Base-by-base conservation (phyloP, 768 basidiomycete species). In the Omphalotus guepiniiformis region DNA sequence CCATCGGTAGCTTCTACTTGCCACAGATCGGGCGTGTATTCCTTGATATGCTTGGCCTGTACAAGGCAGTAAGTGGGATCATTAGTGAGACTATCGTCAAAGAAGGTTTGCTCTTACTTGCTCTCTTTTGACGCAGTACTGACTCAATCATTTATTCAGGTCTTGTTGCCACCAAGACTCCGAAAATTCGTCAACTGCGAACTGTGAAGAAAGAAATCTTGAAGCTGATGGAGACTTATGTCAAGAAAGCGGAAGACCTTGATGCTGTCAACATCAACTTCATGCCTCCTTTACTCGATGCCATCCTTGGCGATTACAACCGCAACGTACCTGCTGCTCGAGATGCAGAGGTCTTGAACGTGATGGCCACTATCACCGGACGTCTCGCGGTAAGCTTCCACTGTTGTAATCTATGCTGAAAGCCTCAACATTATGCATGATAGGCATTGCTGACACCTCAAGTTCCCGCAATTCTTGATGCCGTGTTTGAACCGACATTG, bases 141-240 rank as follows among this genome's bases (percentile, higher is more conserved):
- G 51, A 51, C 42, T 49, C 50, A 49, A 47, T 13, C 11, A 28
- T 40, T 40, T 36, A 39, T 58, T 32, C 30, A 94, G 92, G 93
- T 26, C 66, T 83, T 32, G 83, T 97, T 61, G 93, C 93, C 4
- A 97, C 95, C 13, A 94, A 94, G 69, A 98, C 94, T 2, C 94
- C 95, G 7, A 96, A 96, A 75, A 82, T 98, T 56, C 83, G 96
- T 50, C 85, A 91, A 53, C 70, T 98, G 44, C 78, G 96, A 51
- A 97, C 95, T 3, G 94, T 99, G 56, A 98, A 98, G 73, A 98
- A 98, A 70, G 96, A 99, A 65, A 92, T 98, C 38, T 67, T 99
- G 54, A 94, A 93, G 71, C 69, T 97, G 43, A 94, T 98, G 80
- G 96, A 99, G 66, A 96, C 91, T 1, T 98, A 97, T 65, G 86